Evolutionary conservation across 2,329 filamentous ascomycete genomes (phyloP), one percentile per base, ranked within the genome.

Genomic region (Pyricularia grisea): DNA sequence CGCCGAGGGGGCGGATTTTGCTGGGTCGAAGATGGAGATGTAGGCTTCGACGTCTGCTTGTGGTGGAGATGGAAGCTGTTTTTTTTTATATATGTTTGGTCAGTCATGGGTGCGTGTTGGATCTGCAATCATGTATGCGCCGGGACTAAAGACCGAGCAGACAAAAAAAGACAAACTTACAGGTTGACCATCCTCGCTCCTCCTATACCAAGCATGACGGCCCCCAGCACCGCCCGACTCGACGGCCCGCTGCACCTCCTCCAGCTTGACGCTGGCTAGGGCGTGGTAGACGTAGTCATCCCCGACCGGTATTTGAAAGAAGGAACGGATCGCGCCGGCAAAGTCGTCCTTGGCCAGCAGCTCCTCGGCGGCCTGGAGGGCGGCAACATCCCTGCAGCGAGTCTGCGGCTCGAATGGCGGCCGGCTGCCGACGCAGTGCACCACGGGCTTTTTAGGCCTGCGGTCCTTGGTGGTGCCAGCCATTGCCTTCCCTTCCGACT

Each of bases 11-110:
- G 88, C 89, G 4, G 87, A 66, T 36, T 68, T 88, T 1, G 82
- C 79, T 1, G 90, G 83, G 36, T 81, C 81, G 81, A 92, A 93
- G 74, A 93, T 82, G 66, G 85, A 81, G 55, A 87, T 84, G 80
- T 93, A 93, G 23, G 90, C 86, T 63, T 84, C 82, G 69, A 90
- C 84, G 73, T 93, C 91, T 68, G 82, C 73, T 64, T 78, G 78
- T 1, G 85, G 80, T 7, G 88, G 88, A 7, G 84, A 79, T 1
- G 79, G 77, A 74, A 78, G 78, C 76, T 81, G 72, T 65, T 63
- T 25, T 65, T 68, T 42, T n/a, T n/a, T n/a, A n/a, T n/a, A n/a
- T 27, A 27, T 27, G n/a, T 17, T 28, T 12, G 23, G 36, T 58
- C 2, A 23, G 20, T 42, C 7, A n/a, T 5, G 28, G 36, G 30